phyloP scores from a whole-genome alignment of 1,284 basidiomycete genomes.

The Austroboletus niveus region DNA sequence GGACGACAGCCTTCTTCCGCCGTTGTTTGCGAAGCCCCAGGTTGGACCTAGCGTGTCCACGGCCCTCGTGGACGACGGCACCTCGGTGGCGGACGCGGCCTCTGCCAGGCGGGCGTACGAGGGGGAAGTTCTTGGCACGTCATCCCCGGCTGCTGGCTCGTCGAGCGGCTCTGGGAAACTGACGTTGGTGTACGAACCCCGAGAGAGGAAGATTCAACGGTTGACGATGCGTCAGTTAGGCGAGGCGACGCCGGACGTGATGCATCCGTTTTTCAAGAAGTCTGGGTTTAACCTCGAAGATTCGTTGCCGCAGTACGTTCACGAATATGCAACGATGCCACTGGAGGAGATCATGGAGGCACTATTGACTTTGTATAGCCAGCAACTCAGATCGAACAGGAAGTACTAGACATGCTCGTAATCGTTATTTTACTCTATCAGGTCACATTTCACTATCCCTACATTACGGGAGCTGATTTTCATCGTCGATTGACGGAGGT shows the following conservation, averaged over 20 bases:
- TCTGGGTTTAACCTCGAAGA: constrained; percentile 80
- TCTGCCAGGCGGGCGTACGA: constrained; percentile 16
- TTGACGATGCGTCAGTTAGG: constrained; percentile 81
- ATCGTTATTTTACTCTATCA: not conserved
- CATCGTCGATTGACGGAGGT: not conserved
- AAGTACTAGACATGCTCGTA: not conserved
- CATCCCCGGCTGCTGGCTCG: not conserved
- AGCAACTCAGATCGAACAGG: constrained; percentile 50
- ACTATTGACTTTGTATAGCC: constrained; percentile 76
- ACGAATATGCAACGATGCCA: constrained; percentile 82
- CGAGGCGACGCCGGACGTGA: constrained; percentile 84
- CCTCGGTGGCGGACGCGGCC: constrained; percentile 1
- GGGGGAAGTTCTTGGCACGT: not conserved
- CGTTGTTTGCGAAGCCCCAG: constrained; percentile 8
- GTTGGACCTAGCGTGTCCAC: not conserved
- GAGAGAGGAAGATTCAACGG: constrained; percentile 63
- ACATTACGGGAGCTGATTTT: not conserved
- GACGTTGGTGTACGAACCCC: constrained; percentile 49
- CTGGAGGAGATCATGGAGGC: constrained; percentile 86
- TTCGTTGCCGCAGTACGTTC: constrained; percentile 79
- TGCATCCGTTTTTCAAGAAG: constrained; percentile 83
- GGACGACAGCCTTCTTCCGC: constrained; percentile 4
- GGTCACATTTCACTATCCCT: not conserved
- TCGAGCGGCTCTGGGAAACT: constrained; percentile 20
- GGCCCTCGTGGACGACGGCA: constrained; percentile 11